These are phyloP conservation scores for Borealophlyctis nickersoniae DNA, from an alignment of 192 early-diverging fungal species.

Conservation along the genomic window DNA sequence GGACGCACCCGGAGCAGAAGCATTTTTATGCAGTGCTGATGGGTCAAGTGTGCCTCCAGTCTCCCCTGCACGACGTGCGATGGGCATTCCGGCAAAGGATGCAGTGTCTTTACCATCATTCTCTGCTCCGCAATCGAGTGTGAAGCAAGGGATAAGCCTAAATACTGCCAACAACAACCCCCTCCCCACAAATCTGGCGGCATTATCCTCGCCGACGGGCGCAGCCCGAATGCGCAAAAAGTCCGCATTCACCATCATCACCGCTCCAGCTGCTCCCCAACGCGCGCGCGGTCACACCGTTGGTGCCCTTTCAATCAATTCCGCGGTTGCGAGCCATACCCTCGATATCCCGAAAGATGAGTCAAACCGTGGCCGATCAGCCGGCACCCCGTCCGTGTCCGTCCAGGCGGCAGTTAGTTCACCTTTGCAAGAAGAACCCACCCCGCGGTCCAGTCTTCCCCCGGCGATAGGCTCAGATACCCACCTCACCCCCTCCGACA, in stretches of 20 bases:
- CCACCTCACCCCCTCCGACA: background rate
- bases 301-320: background rate
- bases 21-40: background rate
- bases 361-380: background rate
- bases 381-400: background rate
- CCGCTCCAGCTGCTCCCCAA: constrained; percentile 17
- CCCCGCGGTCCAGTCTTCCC: background rate
- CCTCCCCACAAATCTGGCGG: background rate
- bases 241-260: constrained; percentile 28
- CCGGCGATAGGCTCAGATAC: background rate
- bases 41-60: background rate
- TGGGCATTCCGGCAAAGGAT: background rate
- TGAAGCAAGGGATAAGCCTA: too few relatives aligned
- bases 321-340: background rate
- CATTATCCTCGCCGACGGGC: background rate
- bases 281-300: background rate
- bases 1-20: background rate
- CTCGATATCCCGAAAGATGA: background rate
- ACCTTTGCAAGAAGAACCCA: constrained; percentile 5
- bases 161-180: background rate
- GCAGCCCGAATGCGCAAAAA: constrained; percentile 17
- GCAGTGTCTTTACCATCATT: too few relatives aligned
- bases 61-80: constrained; percentile 6
- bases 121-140: too few relatives aligned
- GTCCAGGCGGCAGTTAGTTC: background rate